A percentile compares a stretch with the other conserved stretches of the same genome.
These are phyloP conservation scores for Ashbya aceris DNA, from an alignment of 1,139 yeast genomes.

Conservation along the genomic window DNA sequence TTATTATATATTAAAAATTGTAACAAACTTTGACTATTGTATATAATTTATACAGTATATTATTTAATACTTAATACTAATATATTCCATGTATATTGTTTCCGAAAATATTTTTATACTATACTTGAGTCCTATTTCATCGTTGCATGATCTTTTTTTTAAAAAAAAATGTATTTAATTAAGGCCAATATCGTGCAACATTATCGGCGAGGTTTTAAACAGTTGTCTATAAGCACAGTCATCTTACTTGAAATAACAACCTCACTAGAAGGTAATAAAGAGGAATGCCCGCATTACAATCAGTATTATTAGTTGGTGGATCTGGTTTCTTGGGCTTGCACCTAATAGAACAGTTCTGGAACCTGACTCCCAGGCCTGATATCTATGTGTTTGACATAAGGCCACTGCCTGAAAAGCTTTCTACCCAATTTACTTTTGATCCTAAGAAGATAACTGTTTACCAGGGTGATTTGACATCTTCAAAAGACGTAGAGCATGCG, in stretches of 20 bases:
- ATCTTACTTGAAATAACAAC: no score
- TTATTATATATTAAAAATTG: not conserved
- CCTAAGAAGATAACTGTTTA: constrained; percentile 48
- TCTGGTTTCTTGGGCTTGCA: constrained; percentile 93
- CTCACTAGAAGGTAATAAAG: not conserved
- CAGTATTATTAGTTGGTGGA: constrained; percentile 85
- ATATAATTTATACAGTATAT: no score
- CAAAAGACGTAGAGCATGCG: constrained; percentile 57
- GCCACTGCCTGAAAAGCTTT: constrained; percentile 63
- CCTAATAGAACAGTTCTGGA: constrained; percentile 73
- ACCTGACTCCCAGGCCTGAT: constrained; percentile 54
- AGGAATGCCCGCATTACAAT: constrained; percentile 15
- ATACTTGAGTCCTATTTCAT: no score
- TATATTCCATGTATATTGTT: no score
- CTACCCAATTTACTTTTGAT: constrained; percentile 68
- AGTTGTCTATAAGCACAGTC: no score
- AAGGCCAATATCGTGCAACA: not conserved
- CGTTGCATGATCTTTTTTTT: no score
- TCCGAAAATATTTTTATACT: no score
- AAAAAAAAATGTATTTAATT: not conserved
- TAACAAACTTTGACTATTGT: no score
- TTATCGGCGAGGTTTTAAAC: no score
- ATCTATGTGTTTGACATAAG: constrained; percentile 88
- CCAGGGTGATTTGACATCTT: constrained; percentile 78
- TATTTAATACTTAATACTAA: no score